A percentile compares a stretch with the other conserved stretches of the same genome.
Conservation (phyloP, 495 filamentous ascomycete genomes). For the Ramalina intermedia region DNA sequence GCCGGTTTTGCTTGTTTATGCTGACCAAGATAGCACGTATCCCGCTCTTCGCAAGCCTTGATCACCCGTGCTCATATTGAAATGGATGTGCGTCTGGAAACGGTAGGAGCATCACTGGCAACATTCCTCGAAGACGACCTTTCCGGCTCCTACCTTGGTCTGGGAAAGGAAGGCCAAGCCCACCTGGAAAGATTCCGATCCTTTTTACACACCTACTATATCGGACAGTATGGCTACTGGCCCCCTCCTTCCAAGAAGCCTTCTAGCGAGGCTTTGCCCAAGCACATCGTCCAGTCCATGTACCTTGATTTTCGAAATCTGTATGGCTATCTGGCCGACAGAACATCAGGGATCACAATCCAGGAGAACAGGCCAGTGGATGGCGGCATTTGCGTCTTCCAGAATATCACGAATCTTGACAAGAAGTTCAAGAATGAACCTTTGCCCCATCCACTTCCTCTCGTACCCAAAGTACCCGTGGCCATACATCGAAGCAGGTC, state of each 20-base stretch:
- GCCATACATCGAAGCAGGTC: neutral
- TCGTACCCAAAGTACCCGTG: slow-evolving; percentile 32
- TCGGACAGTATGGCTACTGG: slow-evolving; percentile 47
- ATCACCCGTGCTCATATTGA: slow-evolving; percentile 45
- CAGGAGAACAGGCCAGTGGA: slow-evolving; percentile 26
- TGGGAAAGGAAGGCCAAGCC: slow-evolving; percentile 33
- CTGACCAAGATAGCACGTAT: slow-evolving; percentile 31
- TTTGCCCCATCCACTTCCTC: slow-evolving; percentile 42
- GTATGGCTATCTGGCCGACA: slow-evolving; percentile 48
- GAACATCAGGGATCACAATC: slow-evolving; percentile 26
- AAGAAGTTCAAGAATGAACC: slow-evolving; percentile 34
- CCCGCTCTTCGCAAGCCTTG: slow-evolving; percentile 37
- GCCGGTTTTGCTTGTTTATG: neutral
- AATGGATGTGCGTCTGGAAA: slow-evolving; percentile 43
- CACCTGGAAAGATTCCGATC: slow-evolving; percentile 52
- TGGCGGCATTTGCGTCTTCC: slow-evolving; percentile 45
- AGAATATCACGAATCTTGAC: slow-evolving; percentile 46
- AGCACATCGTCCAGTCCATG: slow-evolving; percentile 38
- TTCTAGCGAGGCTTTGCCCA: slow-evolving; percentile 30
- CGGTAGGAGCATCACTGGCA: slow-evolving; percentile 31
- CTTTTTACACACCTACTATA: slow-evolving; percentile 45
- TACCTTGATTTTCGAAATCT: slow-evolving; percentile 46
- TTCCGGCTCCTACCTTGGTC: slow-evolving; percentile 36
- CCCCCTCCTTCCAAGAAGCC: slow-evolving; percentile 32
- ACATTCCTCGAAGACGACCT: slow-evolving; percentile 49